These are phyloP conservation scores for Xylaria bambusicola DNA, from an alignment of 495 filamentous ascomycete genomes.

Conservation along the genomic window DNA sequence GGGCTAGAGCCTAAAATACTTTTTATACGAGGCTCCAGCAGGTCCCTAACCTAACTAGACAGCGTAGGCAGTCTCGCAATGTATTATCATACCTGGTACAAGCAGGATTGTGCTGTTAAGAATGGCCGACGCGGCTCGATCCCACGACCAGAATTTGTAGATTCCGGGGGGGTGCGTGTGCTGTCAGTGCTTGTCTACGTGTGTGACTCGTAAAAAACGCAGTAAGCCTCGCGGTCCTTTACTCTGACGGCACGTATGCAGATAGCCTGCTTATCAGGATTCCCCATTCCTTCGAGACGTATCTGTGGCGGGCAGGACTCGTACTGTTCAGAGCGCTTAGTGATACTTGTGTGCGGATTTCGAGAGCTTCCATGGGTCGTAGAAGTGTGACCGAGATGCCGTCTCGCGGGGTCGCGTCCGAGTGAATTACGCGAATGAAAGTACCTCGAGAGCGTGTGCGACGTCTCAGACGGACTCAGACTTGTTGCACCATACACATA, in stretches of 20 bases:
- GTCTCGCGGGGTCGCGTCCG: constrained; percentile 1
- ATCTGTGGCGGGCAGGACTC: neutral
- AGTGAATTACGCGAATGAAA: constrained; percentile 9
- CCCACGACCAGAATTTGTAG: neutral
- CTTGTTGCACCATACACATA: neutral
- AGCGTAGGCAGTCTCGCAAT: neutral
- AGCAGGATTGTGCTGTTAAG: constrained; percentile 11
- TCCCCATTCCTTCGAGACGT: constrained; percentile 4
- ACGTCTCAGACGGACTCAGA: neutral
- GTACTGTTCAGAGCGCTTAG: neutral
- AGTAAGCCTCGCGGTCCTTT: constrained; percentile 14
- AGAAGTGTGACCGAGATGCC: constrained; percentile 1
- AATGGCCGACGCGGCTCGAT: constrained; percentile 11
- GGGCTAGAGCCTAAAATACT: neutral
- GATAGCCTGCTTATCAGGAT: constrained; percentile 17
- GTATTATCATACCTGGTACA: neutral
- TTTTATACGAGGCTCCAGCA: neutral
- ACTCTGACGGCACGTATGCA: neutral
- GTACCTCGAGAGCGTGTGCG: neutral
- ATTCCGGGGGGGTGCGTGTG: neutral
- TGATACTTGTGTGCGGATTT: neutral
- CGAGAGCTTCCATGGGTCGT: neutral
- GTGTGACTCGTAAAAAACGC: constrained; percentile 10
- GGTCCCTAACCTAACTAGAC: too few species aligned
- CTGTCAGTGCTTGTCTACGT: neutral